phyloP scores from a whole-genome alignment of 148 eudicot species.

The Suaeda aralocaspica region DNA sequence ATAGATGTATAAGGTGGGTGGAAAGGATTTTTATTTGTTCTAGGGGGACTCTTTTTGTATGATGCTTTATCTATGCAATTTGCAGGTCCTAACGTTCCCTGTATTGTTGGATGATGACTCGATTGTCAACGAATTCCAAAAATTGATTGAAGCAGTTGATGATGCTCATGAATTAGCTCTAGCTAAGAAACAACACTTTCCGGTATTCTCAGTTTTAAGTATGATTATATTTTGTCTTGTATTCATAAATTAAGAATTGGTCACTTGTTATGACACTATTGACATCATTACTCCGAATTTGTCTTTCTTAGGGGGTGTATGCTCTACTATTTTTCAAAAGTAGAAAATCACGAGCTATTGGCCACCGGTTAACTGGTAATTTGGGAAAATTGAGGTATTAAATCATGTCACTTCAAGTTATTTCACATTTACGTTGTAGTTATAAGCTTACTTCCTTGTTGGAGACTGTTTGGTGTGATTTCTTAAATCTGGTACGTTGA shows the following conservation, averaged over 20 bases:
- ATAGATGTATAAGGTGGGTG: not conserved
- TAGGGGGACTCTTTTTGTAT: constrained; percentile 1
- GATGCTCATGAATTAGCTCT: constrained; percentile 76
- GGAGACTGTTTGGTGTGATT: too few relatives aligned
- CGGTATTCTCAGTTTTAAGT: constrained; percentile 41
- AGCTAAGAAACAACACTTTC: constrained; percentile 83
- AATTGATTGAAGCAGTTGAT: constrained; percentile 83
- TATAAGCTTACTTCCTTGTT: not conserved
- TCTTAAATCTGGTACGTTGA: not conserved
- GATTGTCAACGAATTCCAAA: constrained; percentile 63
- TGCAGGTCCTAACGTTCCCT: constrained; percentile 86
- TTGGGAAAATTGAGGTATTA: constrained; percentile 88
- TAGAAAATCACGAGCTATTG: constrained; percentile 80
- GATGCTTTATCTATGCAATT: not conserved
- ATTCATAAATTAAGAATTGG: constrained; percentile 7
- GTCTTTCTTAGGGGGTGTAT: constrained; percentile 69
- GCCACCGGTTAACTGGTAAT: constrained; percentile 81
- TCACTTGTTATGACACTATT: constrained; percentile 3
- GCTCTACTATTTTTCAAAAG: constrained; percentile 78
- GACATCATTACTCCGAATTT: constrained; percentile 17
- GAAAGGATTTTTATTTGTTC: not conserved
- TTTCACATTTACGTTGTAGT: constrained; percentile 3
- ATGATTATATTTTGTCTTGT: not conserved
- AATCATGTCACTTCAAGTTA: constrained; percentile 2
- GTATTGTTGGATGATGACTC: constrained; percentile 71